phyloP scores from a whole-genome alignment of 371 early-diverging fungal species.

The Lichtheimia hyalospora region DNA sequence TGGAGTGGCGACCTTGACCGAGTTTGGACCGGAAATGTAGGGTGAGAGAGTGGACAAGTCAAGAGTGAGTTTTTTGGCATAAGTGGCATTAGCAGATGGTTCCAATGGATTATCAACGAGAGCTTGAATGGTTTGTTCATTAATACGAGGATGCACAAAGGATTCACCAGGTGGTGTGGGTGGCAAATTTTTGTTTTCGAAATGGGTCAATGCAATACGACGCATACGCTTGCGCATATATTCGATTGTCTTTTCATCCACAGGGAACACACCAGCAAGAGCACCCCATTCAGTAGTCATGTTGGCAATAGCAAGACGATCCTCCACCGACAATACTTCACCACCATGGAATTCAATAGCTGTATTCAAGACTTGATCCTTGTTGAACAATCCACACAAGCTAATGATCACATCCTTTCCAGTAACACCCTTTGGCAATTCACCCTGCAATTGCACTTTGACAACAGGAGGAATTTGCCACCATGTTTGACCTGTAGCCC shows the following conservation, averaged over 20 bases:
- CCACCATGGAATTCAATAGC: conserved; percentile 94
- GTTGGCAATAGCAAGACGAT: conserved; percentile 93
- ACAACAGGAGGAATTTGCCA: conserved; percentile 97
- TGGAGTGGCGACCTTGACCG: conserved; percentile 88
- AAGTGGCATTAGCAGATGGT: conserved; percentile 70
- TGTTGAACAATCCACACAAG: conserved; percentile 81
- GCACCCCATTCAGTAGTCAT: conserved; percentile 99
- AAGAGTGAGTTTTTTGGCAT: conserved; percentile 84
- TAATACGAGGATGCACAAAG: conserved; percentile 75
- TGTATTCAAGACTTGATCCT: conserved; percentile 92
- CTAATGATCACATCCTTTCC: conserved; percentile 96
- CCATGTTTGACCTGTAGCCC: conserved; percentile 97
- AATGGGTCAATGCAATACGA: conserved; percentile 54
- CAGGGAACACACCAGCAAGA: conserved; percentile 93
- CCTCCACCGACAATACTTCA: conserved; percentile 73
- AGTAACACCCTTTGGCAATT: conserved; percentile 77
- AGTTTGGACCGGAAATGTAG: conserved; percentile 93
- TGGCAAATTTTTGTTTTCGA: conserved; percentile 50
- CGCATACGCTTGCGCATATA: conserved; percentile 72
- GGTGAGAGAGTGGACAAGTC: conserved; percentile 86
- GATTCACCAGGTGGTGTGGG: conserved; percentile 33
- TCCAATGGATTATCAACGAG: conserved; percentile 53
- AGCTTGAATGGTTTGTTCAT: conserved; percentile 57
- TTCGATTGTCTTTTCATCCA: conserved; percentile 74
- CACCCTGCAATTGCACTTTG: conserved; percentile 76